These are phyloP conservation scores for Ceriops decandra DNA, from an alignment of 345 rosid genomes.

Conservation along the genomic window DNA sequence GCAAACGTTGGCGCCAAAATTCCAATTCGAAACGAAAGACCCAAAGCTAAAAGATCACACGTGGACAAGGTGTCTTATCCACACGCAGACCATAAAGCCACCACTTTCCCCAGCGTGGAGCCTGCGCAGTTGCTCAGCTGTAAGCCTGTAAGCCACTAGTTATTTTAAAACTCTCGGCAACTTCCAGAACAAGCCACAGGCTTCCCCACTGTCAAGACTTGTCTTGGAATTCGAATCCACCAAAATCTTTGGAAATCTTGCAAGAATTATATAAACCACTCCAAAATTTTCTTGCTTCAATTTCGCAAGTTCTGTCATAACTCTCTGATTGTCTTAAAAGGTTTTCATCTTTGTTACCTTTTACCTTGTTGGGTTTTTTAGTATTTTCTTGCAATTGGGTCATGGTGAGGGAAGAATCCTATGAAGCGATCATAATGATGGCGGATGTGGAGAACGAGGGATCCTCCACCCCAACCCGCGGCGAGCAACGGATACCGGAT, in stretches of 20 bases:
- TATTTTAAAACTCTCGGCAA: background rate
- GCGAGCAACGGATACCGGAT: constrained; percentile 14
- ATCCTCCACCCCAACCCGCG: constrained; percentile 14
- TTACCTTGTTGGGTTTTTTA: too few species aligned
- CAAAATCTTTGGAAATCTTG: too few species aligned
- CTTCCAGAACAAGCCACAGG: background rate
- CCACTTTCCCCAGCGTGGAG: background rate
- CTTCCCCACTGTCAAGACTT: background rate
- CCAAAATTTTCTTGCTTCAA: background rate
- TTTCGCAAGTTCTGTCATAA: background rate
- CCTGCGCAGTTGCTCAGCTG: background rate
- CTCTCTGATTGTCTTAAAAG: too few species aligned
- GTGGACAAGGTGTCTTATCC: background rate
- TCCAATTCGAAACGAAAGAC: background rate
- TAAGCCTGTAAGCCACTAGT: background rate
- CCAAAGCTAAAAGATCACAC: too few species aligned
- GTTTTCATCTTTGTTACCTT: background rate
- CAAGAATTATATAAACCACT: background rate
- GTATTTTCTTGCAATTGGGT: background rate
- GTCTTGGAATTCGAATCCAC: too few species aligned
- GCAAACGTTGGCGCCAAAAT: background rate
- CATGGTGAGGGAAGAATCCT: background rate
- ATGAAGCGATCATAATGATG: background rate
- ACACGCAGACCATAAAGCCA: background rate
- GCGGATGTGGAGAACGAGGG: background rate